These are phyloP conservation scores for Cyclotella cryptica DNA, from an alignment of 108 stramenopile species.

Conservation along the genomic window DNA sequence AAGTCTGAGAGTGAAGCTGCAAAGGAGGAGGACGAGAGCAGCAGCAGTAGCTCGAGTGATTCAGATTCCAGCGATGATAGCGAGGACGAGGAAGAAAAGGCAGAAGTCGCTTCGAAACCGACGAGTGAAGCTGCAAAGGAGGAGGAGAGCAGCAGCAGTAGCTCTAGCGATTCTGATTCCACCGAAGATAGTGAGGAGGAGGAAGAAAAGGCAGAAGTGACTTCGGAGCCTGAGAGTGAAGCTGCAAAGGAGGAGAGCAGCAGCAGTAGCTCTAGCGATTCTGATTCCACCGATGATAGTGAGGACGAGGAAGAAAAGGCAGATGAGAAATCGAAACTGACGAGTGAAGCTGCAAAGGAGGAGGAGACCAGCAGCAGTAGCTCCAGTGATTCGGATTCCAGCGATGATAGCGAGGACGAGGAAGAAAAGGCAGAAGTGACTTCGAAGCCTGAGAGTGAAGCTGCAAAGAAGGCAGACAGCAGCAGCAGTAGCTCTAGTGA, in stretches of 20 bases:
- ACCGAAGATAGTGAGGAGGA: background rate
- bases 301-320: background rate
- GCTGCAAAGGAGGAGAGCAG: slow-evolving; percentile 12
- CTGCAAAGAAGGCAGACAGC: slow-evolving; percentile 10
- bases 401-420: slow-evolving; percentile 33
- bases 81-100: slow-evolving; percentile 25
- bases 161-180: background rate
- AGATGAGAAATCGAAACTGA: background rate
- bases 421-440: background rate
- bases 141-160: slow-evolving; percentile 1
- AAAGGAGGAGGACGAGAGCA: background rate
- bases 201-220: no score
- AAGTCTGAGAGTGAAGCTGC: background rate
- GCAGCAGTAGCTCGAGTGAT: slow-evolving; percentile 18
- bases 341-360: background rate
- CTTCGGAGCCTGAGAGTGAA: no score
- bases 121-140: background rate
- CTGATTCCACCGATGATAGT: background rate
- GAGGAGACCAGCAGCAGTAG: slow-evolving; percentile 17
- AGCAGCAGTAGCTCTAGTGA: slow-evolving; percentile 13
- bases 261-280: slow-evolving; percentile 4
- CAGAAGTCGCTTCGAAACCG: slow-evolving; percentile 17
- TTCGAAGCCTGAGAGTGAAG: background rate
- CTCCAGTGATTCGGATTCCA: slow-evolving; percentile 34
- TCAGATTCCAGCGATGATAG: slow-evolving; percentile 35